These are phyloP conservation scores for Sporormia fimetaria DNA, from an alignment of 495 filamentous ascomycete species.

Conservation along the genomic window DNA sequence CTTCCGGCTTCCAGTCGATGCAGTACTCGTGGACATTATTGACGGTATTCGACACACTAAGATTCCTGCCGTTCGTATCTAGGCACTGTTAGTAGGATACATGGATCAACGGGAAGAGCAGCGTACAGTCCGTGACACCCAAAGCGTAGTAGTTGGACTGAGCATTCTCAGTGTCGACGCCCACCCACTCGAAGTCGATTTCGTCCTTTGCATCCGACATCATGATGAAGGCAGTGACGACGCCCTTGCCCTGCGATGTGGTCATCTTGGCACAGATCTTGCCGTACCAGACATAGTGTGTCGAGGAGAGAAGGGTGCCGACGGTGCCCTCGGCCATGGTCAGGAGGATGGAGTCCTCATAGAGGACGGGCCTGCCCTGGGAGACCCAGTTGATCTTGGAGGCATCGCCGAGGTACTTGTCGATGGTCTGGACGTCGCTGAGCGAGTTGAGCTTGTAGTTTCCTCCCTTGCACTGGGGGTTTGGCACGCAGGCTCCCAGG, in stretches of 20 bases:
- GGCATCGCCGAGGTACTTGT: conserved; percentile 76
- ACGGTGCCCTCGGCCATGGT: conserved; percentile 75
- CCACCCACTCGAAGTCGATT: conserved; percentile 93
- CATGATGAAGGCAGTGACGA: conserved; percentile 92
- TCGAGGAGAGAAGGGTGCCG: conserved; percentile 80
- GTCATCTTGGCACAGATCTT: conserved; percentile 78
- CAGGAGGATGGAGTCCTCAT: conserved; percentile 55
- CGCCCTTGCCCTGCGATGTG: conserved; percentile 72
- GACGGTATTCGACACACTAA: conserved; percentile 63
- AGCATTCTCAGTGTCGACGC: conserved; percentile 59
- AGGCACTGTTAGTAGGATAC: conserved; percentile 22
- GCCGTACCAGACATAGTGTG: conserved; percentile 94
- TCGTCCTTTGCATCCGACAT: conserved; percentile 93
- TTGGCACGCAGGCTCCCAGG: conserved; percentile 77
- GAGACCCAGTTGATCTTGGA: conserved; percentile 74
- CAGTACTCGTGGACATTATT: conserved; percentile 79
- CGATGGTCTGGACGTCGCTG: conserved; percentile 54
- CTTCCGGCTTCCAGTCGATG: conserved; percentile 82
- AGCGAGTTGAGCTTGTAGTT: conserved; percentile 61
- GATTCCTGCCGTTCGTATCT: conserved; percentile 67
- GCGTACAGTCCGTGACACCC: conserved; percentile 81
- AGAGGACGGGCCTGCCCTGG: conserved; percentile 58
- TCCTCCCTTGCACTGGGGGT: conserved; percentile 64
- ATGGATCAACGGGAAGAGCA: conserved; percentile 1
- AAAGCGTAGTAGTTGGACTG: conserved; percentile 98